phyloP scores from a whole-genome alignment of 805 yeast species.

The Lachancea kluyveri region DNA sequence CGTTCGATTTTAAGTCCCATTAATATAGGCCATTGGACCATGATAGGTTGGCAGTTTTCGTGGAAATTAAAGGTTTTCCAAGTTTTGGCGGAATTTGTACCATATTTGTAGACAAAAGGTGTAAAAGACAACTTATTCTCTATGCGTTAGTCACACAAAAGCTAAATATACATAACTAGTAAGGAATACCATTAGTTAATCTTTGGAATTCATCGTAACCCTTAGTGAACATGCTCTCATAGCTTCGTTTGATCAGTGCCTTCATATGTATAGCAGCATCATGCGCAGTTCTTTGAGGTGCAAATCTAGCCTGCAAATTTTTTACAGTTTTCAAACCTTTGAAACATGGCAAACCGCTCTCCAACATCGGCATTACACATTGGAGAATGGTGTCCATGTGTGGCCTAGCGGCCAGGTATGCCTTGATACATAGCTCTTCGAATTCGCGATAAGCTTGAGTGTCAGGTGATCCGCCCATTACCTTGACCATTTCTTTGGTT shows the following conservation, averaged over 20 bases:
- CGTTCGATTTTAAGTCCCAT: too few species aligned
- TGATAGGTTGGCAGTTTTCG: too few species aligned
- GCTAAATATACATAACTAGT: too few species aligned
- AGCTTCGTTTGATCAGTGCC: constrained; percentile 68
- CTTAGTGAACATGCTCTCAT: constrained; percentile 82
- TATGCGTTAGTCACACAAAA: too few species aligned
- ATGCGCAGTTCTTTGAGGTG: constrained; percentile 67
- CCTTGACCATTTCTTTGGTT: constrained; percentile 93
- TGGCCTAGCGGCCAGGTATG: constrained; percentile 82
- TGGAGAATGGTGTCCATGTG: constrained; percentile 79
- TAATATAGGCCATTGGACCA: too few species aligned
- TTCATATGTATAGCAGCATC: constrained; percentile 81
- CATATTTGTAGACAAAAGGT: too few species aligned
- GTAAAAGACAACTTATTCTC: too few species aligned
- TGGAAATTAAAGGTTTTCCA: too few species aligned
- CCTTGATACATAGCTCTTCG: constrained; percentile 91
- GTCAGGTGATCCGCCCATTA: constrained; percentile 82
- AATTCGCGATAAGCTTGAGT: constrained; percentile 91
- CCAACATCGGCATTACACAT: constrained; percentile 88
- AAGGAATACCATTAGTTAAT: constrained; percentile 94
- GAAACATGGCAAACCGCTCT: constrained; percentile 93
- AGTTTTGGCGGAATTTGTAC: too few species aligned
- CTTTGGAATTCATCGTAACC: constrained; percentile 98
- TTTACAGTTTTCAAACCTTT: constrained; percentile 75
- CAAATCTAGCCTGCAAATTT: constrained; percentile 73